phyloP scores from a whole-genome alignment of 2,329 filamentous ascomycete species.

The Neurospora crassa region DNA sequence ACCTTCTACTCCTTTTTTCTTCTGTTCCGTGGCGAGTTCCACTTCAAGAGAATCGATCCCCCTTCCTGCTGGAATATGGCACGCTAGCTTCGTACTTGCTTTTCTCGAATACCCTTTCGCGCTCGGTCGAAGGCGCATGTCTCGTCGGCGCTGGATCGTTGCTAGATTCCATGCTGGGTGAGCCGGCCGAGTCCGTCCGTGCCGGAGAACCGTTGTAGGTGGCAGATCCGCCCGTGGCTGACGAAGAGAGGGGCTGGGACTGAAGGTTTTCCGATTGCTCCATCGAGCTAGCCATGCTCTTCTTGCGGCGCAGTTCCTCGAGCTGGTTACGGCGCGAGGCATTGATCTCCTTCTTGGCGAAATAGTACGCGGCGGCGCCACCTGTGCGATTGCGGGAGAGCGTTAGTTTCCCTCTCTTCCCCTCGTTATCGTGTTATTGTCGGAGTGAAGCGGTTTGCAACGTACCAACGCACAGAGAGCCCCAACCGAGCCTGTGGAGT shows the following conservation, averaged over 20 bases:
- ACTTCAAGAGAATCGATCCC: conserved; percentile 69
- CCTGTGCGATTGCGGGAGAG: conserved; percentile 38
- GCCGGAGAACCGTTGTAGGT: conserved; percentile 38
- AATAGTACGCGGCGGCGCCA: conserved; percentile 87
- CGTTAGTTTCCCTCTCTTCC: conserved; percentile 7
- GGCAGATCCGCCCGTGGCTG: conserved; percentile 27
- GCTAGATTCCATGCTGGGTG: conserved; percentile 63
- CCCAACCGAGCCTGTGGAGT: conserved; percentile 73
- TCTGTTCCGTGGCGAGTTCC: neutral
- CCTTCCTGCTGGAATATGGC: conserved; percentile 70
- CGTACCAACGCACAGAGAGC: conserved; percentile 71
- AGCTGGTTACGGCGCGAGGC: conserved; percentile 69
- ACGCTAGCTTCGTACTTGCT: conserved; percentile 79
- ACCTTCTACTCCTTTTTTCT: neutral
- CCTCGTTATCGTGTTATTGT: conserved; percentile 8
- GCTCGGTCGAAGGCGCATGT: conserved; percentile 66
- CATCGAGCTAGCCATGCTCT: conserved; percentile 45
- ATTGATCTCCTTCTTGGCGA: conserved; percentile 91
- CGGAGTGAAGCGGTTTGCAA: conserved; percentile 1
- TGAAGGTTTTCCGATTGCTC: conserved; percentile 36
- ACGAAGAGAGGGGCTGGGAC: conserved; percentile 23
- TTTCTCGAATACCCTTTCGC: conserved; percentile 60
- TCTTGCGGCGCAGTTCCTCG: conserved; percentile 56
- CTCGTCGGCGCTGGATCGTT: conserved; percentile 77
- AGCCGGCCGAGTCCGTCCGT: conserved; percentile 47